These are phyloP conservation scores for Trichothecium roseum DNA, from an alignment of 2,329 filamentous ascomycete species.

Conservation along the genomic window DNA sequence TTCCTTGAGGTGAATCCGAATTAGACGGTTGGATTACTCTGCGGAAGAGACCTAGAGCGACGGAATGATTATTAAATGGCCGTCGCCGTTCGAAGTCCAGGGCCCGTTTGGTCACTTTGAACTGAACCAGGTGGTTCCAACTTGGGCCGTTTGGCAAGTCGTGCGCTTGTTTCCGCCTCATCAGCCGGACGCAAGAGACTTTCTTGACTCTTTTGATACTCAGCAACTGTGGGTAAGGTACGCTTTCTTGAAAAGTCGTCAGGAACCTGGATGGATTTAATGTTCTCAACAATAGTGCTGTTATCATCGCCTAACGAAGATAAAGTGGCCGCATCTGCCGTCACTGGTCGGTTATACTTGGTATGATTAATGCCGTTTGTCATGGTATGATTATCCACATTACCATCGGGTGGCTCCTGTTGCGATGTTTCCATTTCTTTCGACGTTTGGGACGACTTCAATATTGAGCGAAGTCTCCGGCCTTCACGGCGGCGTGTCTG, in stretches of 20 bases:
- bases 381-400: not conserved
- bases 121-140: not conserved
- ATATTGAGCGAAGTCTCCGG: constrained; percentile 19
- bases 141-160: constrained; percentile 3
- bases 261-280: constrained; percentile 1
- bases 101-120: no score
- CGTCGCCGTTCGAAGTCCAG: no score
- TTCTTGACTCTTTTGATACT: constrained; percentile 1
- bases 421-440: constrained; percentile 4
- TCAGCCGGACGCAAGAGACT: not conserved
- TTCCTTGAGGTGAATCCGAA: no score
- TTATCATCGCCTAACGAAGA: not conserved
- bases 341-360: constrained; percentile 13
- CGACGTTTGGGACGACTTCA: constrained; percentile 14
- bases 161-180: not conserved
- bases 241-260: not conserved
- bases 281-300: constrained; percentile 1
- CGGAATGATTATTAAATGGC: no score
- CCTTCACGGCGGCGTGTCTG: constrained; percentile 21
- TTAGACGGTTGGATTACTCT: no score
- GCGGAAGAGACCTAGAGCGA: no score
- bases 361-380: constrained; percentile 9
- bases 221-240: constrained; percentile 3
- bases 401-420: constrained; percentile 1
- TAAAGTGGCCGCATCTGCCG: constrained; percentile 3